Evolutionary conservation across 129 eudicot genomes (phyloP).

Genomic region (Solidago caesia): DNA sequence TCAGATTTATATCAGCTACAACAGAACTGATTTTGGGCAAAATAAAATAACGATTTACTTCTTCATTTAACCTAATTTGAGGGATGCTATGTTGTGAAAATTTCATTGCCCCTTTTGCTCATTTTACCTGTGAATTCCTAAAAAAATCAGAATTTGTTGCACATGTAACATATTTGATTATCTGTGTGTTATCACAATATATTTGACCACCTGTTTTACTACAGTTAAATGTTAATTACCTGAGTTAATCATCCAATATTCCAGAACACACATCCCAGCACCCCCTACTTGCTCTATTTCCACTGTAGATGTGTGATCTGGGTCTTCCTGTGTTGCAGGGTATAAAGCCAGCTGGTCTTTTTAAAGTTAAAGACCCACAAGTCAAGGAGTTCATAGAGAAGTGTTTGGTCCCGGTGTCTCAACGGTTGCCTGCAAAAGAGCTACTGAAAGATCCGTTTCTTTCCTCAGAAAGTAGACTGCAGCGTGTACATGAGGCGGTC

Average conservation of each 20-base stretch:
- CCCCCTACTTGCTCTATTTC: background rate
- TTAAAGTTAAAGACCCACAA: slow-evolving; percentile 46
- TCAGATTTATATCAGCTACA: too few relatives aligned
- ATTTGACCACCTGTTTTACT: too few relatives aligned
- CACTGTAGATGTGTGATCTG: slow-evolving; percentile 10
- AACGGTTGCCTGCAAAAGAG: slow-evolving; percentile 45
- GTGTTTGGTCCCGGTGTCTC: slow-evolving; percentile 50
- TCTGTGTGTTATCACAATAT: too few relatives aligned
- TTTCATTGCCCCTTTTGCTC: background rate
- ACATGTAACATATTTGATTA: too few relatives aligned
- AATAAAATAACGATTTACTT: background rate
- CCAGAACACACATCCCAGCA: background rate
- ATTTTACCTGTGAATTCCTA: background rate
- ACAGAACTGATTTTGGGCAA: too few relatives aligned
- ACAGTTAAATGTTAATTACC: too few relatives aligned
- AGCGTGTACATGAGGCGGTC: slow-evolving; percentile 28
- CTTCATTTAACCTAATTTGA: background rate
- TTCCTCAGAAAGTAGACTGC: slow-evolving; percentile 35
- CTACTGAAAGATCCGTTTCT: slow-evolving; percentile 50
- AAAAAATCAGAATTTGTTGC: background rate
- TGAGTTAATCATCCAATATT: background rate
- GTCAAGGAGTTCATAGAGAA: slow-evolving; percentile 49
- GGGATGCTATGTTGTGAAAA: background rate
- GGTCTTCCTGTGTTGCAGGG: slow-evolving; percentile 28
- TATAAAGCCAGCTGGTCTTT: slow-evolving; percentile 41